phyloP scores from a whole-genome alignment of 2,329 filamentous ascomycete species.

The Cercospora brassicicola region DNA sequence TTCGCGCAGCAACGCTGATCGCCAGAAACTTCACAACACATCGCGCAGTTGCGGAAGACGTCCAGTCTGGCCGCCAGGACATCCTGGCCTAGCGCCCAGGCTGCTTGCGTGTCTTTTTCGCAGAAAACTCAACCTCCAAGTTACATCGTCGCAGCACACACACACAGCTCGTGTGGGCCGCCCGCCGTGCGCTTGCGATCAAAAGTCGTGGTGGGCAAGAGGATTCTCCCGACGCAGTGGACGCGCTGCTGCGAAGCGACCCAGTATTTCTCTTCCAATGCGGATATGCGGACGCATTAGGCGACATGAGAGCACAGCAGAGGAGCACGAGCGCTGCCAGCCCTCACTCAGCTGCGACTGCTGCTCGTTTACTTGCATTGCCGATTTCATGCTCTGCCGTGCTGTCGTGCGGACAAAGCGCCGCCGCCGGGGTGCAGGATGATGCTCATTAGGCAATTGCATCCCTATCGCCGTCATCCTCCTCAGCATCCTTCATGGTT shows the following conservation, averaged over 20 bases:
- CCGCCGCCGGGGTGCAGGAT: background rate
- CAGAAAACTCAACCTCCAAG: background rate
- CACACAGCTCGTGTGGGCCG: background rate
- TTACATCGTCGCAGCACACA: background rate
- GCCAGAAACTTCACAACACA: slow-evolving; percentile 2
- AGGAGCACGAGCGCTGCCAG: background rate
- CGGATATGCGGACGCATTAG: background rate
- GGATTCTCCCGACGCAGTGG: background rate
- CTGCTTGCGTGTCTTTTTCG: slow-evolving; percentile 20
- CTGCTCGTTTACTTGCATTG: slow-evolving; percentile 20
- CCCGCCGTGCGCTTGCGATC: background rate
- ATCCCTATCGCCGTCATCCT: background rate
- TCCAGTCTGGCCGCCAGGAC: background rate
- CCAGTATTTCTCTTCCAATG: background rate
- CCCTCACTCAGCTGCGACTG: background rate
- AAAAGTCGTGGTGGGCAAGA: slow-evolving; percentile 5
- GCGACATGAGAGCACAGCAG: background rate
- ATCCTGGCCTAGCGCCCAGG: slow-evolving; percentile 8
- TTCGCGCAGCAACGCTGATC: background rate
- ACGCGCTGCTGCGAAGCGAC: background rate
- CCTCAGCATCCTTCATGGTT: background rate
- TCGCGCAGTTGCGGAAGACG: background rate
- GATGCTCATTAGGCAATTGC: background rate
- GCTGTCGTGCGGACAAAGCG: background rate
- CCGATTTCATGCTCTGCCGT: slow-evolving; percentile 11